Percentiles rank a stretch among this genome's conserved stretches.
Evolutionary conservation across 345 rosid genomes (phyloP).

Genomic region (Leavenworthia alabamica): DNA sequence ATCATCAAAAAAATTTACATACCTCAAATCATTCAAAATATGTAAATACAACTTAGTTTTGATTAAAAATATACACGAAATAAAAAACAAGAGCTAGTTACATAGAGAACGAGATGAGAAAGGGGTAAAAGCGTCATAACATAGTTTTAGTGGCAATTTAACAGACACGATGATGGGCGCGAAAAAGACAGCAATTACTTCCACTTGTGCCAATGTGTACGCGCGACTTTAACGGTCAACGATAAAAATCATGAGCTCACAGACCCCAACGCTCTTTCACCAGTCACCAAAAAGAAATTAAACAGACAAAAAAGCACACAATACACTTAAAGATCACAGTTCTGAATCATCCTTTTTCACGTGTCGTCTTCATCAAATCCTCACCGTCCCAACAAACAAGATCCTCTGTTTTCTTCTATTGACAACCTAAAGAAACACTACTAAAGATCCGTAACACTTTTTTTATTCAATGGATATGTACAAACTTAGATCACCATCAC

Average conservation of each 20-base stretch:
- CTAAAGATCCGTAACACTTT: background rate
- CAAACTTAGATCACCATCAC: slow-evolving; percentile 25
- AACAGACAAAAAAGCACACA: slow-evolving; percentile 9
- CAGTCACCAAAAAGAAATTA: slow-evolving; percentile 15
- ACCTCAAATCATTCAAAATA: background rate
- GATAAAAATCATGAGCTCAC: slow-evolving; percentile 28
- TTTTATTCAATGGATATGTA: slow-evolving; percentile 24
- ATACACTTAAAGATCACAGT: slow-evolving; percentile 19
- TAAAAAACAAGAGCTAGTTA: background rate
- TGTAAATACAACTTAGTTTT: background rate
- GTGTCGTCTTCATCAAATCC: slow-evolving; percentile 40
- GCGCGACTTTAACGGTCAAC: slow-evolving; percentile 27
- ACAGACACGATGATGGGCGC: slow-evolving; percentile 26
- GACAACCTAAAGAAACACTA: slow-evolving; percentile 28
- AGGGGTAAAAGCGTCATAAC: slow-evolving; percentile 9
- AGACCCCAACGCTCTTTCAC: slow-evolving; percentile 24
- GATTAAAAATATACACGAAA: background rate
- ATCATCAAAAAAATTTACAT: background rate
- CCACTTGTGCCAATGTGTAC: slow-evolving; percentile 4
- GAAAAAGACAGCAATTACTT: slow-evolving; percentile 26
- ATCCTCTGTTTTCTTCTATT: slow-evolving; percentile 14
- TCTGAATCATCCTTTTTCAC: slow-evolving; percentile 28
- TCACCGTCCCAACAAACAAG: slow-evolving; percentile 30
- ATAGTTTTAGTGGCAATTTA: slow-evolving; percentile 1
- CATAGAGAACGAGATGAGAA: background rate